Conservation (phyloP, 2,329 filamentous ascomycete species). For the Ophiostoma fasciatum region DNA sequence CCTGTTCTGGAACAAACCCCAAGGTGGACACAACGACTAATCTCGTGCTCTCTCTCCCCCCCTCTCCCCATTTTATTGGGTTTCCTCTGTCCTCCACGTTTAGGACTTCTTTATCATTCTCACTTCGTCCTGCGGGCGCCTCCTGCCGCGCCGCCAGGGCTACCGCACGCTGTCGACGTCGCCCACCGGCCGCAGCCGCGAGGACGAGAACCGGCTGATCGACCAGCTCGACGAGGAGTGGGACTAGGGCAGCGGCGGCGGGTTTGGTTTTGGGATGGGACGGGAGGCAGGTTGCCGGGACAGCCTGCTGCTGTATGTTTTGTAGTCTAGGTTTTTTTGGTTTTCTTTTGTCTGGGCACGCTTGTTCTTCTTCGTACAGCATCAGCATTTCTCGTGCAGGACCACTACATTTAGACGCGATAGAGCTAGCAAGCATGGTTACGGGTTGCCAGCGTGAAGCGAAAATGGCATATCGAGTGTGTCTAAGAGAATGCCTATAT, state of each 20-base stretch:
- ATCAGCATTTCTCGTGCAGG: too few relatives aligned
- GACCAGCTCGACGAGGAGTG: slow-evolving; percentile 95
- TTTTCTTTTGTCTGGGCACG: background rate
- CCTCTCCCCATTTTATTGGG: slow-evolving; percentile 5
- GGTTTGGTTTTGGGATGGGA: slow-evolving; percentile 20
- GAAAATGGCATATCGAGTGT: too few relatives aligned
- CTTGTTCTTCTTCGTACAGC: background rate
- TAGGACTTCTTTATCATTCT: slow-evolving; percentile 54
- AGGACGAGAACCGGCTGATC: slow-evolving; percentile 87
- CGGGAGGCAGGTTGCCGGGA: background rate
- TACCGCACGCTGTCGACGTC: slow-evolving; percentile 50
- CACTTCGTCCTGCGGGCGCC: slow-evolving; percentile 53
- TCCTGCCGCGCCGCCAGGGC: slow-evolving; percentile 48
- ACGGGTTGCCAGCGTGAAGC: too few relatives aligned
- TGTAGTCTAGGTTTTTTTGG: background rate
- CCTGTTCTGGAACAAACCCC: background rate
- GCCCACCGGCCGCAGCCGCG: slow-evolving; percentile 37
- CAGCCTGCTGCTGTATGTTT: background rate
- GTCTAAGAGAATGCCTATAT: background rate
- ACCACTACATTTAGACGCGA: too few relatives aligned
- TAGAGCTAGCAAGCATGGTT: too few relatives aligned
- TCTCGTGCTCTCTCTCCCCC: slow-evolving; percentile 13
- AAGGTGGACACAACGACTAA: slow-evolving; percentile 6
- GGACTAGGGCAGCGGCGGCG: too few relatives aligned
- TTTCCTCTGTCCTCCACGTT: too few relatives aligned